phyloP scores from a whole-genome alignment of 2,329 filamentous ascomycete genomes.

The Verticillium nonalfalfae region DNA sequence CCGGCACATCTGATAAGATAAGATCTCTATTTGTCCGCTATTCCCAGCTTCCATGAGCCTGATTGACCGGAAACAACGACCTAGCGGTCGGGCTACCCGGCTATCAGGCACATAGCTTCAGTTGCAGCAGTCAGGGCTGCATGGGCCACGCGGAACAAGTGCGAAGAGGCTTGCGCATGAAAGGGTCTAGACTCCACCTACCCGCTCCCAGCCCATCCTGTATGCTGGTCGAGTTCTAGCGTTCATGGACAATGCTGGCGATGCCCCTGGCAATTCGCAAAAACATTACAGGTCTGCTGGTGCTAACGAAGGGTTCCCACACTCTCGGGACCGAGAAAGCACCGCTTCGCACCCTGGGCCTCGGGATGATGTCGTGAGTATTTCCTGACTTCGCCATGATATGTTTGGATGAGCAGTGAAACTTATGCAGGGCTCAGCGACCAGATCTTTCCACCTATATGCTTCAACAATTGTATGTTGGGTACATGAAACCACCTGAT shows the following conservation, averaged over 20 bases:
- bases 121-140: background rate
- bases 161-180: background rate
- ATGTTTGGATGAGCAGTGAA: too few species aligned
- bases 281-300: background rate
- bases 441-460: too few species aligned
- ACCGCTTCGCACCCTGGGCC: too few species aligned
- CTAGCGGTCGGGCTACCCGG: background rate
- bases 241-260: too few species aligned
- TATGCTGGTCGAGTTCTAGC: background rate
- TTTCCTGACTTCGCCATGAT: too few species aligned
- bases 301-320: background rate
- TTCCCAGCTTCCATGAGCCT: background rate
- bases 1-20: background rate
- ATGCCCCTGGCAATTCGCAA: background rate
- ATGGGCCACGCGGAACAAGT: background rate
- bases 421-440: too few species aligned
- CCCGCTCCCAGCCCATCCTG: background rate
- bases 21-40: background rate
- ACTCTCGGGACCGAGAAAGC: background rate
- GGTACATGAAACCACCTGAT: too few species aligned
- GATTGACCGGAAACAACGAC: background rate
- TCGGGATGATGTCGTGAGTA: too few species aligned
- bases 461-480: too few species aligned
- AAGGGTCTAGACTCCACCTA: background rate
- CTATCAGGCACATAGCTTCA: background rate